phyloP scores from a whole-genome alignment of 106 monocot species.

The Platanthera zijinensis region DNA sequence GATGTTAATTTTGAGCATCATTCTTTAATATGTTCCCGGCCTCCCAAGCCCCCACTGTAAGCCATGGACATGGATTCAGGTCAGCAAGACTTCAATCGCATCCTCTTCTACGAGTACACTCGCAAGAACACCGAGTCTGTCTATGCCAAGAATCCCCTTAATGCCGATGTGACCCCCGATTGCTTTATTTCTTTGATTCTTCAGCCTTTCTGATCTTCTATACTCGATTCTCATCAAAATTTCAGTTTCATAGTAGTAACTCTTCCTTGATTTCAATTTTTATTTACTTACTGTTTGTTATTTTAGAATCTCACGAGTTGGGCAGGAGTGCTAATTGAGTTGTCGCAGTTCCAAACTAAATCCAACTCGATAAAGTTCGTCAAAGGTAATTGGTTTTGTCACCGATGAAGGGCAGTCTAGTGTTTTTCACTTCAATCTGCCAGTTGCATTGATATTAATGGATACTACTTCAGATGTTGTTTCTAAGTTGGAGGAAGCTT shows the following conservation, averaged over 20 bases:
- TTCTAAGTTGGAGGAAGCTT: constrained; percentile 77
- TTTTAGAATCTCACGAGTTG: constrained; percentile 20
- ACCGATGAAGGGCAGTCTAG: too few species aligned
- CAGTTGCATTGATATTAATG: not conserved
- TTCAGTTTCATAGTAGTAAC: not conserved
- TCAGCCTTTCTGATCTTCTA: too few species aligned
- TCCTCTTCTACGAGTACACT: constrained; percentile 63
- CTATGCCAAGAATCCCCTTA: constrained; percentile 59
- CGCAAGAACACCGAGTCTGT: constrained; percentile 46
- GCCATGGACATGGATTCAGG: constrained; percentile 22
- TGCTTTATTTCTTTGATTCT: not conserved
- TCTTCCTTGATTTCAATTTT: not conserved
- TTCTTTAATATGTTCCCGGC: too few species aligned
- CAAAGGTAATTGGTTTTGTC: constrained; percentile 8
- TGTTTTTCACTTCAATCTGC: not conserved
- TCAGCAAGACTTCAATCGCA: constrained; percentile 41
- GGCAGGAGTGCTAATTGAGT: constrained; percentile 20
- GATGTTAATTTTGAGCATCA: too few species aligned
- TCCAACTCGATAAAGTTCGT: constrained; percentile 16
- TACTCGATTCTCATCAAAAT: not conserved
- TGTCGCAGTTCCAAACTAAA: constrained; percentile 21
- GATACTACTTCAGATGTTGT: constrained; percentile 38
- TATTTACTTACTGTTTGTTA: not conserved
- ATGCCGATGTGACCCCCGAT: constrained; percentile 46
- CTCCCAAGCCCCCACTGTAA: too few species aligned